A percentile compares a stretch with the other conserved stretches of the same genome.
Conservation (phyloP, 345 rosid genomes). For the Theobroma cacao region DNA sequence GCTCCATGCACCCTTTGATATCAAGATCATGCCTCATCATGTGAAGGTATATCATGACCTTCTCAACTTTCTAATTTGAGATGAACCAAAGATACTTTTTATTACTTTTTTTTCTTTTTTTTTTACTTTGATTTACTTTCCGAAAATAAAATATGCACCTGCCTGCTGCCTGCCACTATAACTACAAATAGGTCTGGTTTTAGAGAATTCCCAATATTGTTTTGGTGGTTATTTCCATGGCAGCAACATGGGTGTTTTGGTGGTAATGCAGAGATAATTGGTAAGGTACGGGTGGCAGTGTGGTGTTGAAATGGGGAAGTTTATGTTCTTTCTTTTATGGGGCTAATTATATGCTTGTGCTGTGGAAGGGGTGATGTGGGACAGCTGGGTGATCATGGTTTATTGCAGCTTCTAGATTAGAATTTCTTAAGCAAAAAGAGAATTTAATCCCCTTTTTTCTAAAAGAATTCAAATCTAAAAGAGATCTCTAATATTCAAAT, state of each 20-base stretch:
- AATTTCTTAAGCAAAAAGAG: not conserved
- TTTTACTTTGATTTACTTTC: not conserved
- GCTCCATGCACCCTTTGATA: conserved; percentile 85
- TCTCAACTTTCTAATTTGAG: not conserved
- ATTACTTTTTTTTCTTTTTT: not conserved
- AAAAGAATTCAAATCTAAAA: not conserved
- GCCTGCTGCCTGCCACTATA: not conserved
- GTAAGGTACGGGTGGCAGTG: not conserved
- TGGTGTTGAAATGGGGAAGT: not conserved
- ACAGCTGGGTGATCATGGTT: not conserved
- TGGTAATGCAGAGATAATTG: not conserved
- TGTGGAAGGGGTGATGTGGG: not conserved
- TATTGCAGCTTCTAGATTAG: not conserved
- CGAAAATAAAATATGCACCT: not conserved
- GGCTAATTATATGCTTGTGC: not conserved
- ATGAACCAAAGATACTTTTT: not conserved
- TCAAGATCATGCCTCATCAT: conserved; percentile 98
- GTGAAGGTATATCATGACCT: conserved; percentile 54
- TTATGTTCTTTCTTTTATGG: not conserved
- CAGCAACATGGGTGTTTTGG: no score
- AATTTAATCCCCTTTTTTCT: no score
- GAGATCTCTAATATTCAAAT: not conserved
- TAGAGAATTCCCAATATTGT: not conserved
- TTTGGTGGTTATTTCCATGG: no score
- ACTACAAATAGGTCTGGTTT: not conserved